Conservation (phyloP, 2,329 filamentous ascomycete species). For the Hirsutella thompsonii region DNA sequence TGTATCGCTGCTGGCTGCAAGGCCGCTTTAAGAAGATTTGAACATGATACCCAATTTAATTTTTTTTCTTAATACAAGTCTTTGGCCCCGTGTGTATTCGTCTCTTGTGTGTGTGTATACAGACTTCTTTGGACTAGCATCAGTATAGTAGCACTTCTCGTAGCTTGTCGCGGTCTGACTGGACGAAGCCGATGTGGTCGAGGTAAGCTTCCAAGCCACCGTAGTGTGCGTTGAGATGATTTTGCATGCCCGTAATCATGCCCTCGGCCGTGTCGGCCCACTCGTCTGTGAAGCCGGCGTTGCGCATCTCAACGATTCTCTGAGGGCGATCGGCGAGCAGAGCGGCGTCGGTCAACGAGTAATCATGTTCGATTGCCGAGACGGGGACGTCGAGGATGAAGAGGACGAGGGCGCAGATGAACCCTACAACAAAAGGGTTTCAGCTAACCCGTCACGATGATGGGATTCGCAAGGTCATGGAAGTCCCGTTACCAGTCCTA, state of each 20-base stretch:
- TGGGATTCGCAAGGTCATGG: too few species aligned
- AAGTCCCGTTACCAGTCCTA: constrained; percentile 39
- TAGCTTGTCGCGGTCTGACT: constrained; percentile 26
- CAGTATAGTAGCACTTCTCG: constrained; percentile 29
- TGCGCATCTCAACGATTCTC: constrained; percentile 53
- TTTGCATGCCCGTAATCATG: constrained; percentile 47
- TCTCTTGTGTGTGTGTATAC: background rate
- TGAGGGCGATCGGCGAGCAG: constrained; percentile 48
- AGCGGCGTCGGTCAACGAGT: constrained; percentile 48
- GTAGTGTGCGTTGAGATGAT: constrained; percentile 47
- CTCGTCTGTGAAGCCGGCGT: constrained; percentile 59
- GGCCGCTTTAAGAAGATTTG: constrained; percentile 63
- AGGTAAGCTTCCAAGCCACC: constrained; percentile 58
- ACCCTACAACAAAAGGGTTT: constrained; percentile 36
- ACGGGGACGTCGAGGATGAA: constrained; percentile 46
- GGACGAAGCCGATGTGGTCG: constrained; percentile 43
- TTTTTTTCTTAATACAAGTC: background rate
- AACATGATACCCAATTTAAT: constrained; percentile 8
- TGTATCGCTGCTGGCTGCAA: constrained; percentile 97
- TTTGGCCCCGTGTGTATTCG: background rate
- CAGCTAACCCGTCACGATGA: background rate
- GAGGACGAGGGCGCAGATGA: constrained; percentile 56
- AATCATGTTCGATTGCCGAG: constrained; percentile 57
- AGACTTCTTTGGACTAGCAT: constrained; percentile 1
- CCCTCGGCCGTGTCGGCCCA: constrained; percentile 55